Evolutionary conservation across 1,139 yeast genomes (phyloP), one percentile per base, ranked within the genome.

Genomic region (Suhomyces kunorum): DNA sequence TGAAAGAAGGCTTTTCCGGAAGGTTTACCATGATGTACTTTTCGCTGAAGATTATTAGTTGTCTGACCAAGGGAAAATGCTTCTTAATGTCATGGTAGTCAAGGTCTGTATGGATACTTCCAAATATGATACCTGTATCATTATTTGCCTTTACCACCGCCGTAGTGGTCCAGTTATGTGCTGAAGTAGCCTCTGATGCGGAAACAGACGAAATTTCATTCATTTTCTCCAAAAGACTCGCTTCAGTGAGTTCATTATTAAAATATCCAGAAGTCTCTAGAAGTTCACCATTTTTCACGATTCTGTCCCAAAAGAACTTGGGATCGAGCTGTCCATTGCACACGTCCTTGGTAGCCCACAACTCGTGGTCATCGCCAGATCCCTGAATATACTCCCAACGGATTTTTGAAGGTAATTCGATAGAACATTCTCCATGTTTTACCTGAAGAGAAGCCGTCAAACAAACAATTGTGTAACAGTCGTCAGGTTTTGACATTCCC

Each of bases 361-460:
- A 66, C 53, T 89, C 96, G 56, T 89, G 96, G 54, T 89, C 96
- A 59, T 89, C 97, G 0, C 94, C 96, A 0, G 96, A 89, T 1
- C 96, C 96, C 60, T 87, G 96, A 2, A 88, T 83, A 56, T 89
- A 89, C 20, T 59, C 54, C 61, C 68, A 64, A 2, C 56, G 38
- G 6, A 25, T 11, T 6, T 49, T 47, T 6, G 12, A 7, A 8
- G 40, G 20, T 5, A 35, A 18, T 5, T 20, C 16, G 15, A 38
- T 25, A 4, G 16, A 26, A 8, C 39, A 36, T n/a, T 32, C 37
- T 5, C 41, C 45, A 18, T 42, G 45, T 17, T 22, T 38, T 6
- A 34, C 36, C 54, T 66, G 71, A 43, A 70, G 65, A 26, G 95
- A 85, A 0, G 87, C 85, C 1, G 90, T 83, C 31, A 87, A 69